Percentiles rank a stretch among this genome's conserved stretches.
phyloP scores from a whole-genome alignment of 495 filamentous ascomycete genomes.

The Antarctomyces pellizariae region DNA sequence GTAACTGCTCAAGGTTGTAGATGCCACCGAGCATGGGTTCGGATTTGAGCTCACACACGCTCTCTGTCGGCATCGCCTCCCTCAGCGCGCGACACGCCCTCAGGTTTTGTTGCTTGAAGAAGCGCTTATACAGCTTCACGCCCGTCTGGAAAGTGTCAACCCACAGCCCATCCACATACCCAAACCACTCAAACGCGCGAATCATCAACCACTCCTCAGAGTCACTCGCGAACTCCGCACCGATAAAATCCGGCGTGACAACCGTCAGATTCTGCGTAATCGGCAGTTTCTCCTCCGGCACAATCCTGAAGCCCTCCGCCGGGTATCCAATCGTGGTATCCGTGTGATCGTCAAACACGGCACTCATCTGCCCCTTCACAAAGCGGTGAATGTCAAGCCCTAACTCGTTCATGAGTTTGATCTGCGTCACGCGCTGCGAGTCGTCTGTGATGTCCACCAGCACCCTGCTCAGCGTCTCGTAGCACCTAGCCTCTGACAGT shows the following conservation, averaged over 20 bases:
- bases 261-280: too few species aligned
- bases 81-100: too few species aligned
- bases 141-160: conserved; percentile 43
- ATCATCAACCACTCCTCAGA: conserved; percentile 55
- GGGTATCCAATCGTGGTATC: conserved; percentile 12
- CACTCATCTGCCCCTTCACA: conserved; percentile 26
- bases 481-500: conserved; percentile 25
- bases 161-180: conserved; percentile 46
- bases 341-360: conserved; percentile 24
- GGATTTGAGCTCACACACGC: too few species aligned
- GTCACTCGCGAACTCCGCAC: conserved; percentile 29
- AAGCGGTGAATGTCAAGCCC: conserved; percentile 25
- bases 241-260: conserved; percentile 4
- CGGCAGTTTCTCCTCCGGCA: conserved; percentile 17
- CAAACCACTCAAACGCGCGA: conserved; percentile 63
- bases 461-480: conserved; percentile 29
- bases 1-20: too few species aligned
- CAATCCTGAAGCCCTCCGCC: conserved; percentile 23
- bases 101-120: too few species aligned
- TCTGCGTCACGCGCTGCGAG: conserved; percentile 26
- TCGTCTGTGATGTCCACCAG: conserved; percentile 26
- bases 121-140: conserved; percentile 43
- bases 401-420: conserved; percentile 35
- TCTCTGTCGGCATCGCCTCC: too few species aligned
- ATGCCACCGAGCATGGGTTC: too few species aligned